A percentile compares a stretch with the other conserved stretches of the same genome.
These are phyloP conservation scores for Diplotaxis tenuifolia DNA, from an alignment of 345 rosid species.

Conservation along the genomic window DNA sequence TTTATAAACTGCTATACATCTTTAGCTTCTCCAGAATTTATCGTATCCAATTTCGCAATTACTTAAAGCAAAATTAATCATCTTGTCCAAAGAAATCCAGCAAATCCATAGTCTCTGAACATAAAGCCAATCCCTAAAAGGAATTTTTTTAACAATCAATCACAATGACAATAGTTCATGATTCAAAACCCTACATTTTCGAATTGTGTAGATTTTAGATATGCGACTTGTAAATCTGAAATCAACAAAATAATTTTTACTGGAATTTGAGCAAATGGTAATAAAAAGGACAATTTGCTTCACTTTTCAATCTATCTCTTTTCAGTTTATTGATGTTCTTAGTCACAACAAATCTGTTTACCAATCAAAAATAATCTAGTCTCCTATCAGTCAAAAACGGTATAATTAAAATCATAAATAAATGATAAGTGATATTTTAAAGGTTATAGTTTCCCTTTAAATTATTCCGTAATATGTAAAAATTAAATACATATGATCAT, in stretches of 20 bases:
- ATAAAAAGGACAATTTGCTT: background rate
- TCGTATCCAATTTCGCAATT: too few relatives aligned
- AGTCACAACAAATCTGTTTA: background rate
- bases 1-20: too few relatives aligned
- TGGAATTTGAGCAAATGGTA: background rate
- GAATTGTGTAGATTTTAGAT: background rate
- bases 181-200: background rate
- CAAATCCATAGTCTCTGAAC: background rate
- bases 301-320: background rate
- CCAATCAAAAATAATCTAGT: background rate
- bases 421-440: too few relatives aligned
- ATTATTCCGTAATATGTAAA: too few relatives aligned
- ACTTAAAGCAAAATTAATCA: too few relatives aligned
- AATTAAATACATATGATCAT: too few relatives aligned
- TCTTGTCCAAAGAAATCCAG: too few relatives aligned
- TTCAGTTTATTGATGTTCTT: background rate
- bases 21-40: background rate
- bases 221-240: background rate
- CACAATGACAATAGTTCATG: background rate
- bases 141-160: background rate
- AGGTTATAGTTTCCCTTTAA: too few relatives aligned
- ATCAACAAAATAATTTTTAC: background rate
- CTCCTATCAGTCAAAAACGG: too few relatives aligned
- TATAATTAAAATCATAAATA: too few relatives aligned
- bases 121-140: background rate